These are phyloP conservation scores for Backusella morwellensis DNA, from an alignment of 192 early-diverging fungal genomes.

Conservation along the genomic window DNA sequence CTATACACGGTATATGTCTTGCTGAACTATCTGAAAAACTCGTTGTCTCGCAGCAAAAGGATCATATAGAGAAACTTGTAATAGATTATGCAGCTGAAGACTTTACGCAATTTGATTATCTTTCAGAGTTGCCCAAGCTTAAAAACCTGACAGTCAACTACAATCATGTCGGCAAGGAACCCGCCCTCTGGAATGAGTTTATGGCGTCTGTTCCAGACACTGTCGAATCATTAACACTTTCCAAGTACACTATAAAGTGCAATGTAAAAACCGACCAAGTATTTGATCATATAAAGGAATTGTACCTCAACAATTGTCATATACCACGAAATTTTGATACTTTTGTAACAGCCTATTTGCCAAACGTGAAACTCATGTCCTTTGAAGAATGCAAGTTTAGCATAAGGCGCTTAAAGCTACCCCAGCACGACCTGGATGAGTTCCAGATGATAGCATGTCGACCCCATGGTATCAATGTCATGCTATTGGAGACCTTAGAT, in stretches of 20 bases:
- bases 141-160: neutral
- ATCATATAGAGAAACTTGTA: neutral
- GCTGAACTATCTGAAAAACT: neutral
- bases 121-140: neutral
- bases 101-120: neutral
- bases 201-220: neutral
- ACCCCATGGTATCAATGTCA: neutral
- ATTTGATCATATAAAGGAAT: neutral
- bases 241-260: neutral
- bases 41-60: neutral
- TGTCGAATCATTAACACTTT: neutral
- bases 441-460: neutral
- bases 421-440: neutral
- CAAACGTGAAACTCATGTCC: neutral
- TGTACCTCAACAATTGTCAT: neutral
- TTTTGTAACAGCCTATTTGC: neutral
- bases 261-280: neutral
- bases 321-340: neutral
- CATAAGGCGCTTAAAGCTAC: neutral
- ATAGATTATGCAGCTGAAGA: neutral
- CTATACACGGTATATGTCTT: neutral
- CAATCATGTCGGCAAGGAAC: neutral
- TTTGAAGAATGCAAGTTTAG: neutral
- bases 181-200: neutral
- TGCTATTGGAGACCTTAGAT: neutral